Evolutionary conservation across 306 rosid species (phyloP).

Genomic region (Aeschynomene evenia): DNA sequence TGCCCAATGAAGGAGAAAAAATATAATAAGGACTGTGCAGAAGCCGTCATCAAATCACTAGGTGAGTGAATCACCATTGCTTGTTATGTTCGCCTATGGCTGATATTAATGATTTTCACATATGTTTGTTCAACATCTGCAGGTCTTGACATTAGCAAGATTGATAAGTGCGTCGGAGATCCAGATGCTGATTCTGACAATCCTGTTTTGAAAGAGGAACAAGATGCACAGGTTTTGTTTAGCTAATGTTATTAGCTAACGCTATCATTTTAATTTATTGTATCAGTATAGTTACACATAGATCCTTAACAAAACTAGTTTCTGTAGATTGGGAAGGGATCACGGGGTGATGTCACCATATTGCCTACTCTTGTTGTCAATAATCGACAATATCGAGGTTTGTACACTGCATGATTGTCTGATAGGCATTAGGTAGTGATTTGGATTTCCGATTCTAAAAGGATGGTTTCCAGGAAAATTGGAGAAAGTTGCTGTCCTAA

Average conservation of each 20-base stretch:
- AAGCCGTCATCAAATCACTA: slow-evolving; percentile 78
- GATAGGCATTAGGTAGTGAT: slow-evolving; percentile 1
- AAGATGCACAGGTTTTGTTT: slow-evolving; percentile 80
- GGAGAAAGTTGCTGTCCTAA: slow-evolving; percentile 91
- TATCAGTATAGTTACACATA: slow-evolving; percentile 15
- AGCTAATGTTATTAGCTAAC: slow-evolving; percentile 36
- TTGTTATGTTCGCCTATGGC: slow-evolving; percentile 9
- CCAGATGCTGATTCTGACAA: slow-evolving; percentile 72
- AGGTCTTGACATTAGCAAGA: slow-evolving; percentile 79
- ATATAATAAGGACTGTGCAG: slow-evolving; percentile 88
- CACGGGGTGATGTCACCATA: slow-evolving; percentile 97
- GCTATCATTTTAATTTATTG: slow-evolving; percentile 7
- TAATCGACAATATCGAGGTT: slow-evolving; percentile 97
- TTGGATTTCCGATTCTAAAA: slow-evolving; percentile 39
- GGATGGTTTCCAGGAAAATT: slow-evolving; percentile 67
- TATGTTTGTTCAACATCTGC: slow-evolving; percentile 32
- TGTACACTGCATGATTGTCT: slow-evolving; percentile 37
- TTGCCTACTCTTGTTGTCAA: slow-evolving; percentile 98
- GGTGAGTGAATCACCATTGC: slow-evolving; percentile 49
- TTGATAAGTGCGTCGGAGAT: slow-evolving; percentile 93
- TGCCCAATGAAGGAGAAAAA: slow-evolving; percentile 98
- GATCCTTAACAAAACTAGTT: slow-evolving; percentile 28
- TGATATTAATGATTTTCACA: slow-evolving; percentile 15
- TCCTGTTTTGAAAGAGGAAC: slow-evolving; percentile 92
- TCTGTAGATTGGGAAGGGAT: slow-evolving; percentile 86